Evolutionary conservation across 164 flowering plant genomes (phyloP), one percentile per base, ranked within the genome.

Genomic region (Kingdonia uniflora): DNA sequence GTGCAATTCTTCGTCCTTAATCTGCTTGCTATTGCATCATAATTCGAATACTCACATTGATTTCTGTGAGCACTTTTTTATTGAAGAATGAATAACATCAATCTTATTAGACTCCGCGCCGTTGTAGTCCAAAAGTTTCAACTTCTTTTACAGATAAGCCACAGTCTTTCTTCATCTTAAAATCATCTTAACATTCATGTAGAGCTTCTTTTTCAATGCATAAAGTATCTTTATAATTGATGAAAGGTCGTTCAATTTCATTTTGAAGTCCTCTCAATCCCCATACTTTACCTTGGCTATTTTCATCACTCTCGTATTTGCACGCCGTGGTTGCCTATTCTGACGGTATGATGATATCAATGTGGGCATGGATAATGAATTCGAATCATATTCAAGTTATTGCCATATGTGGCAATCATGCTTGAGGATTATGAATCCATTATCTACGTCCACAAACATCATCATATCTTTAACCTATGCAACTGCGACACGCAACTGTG

Each of bases 141-240:
- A 75, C 63, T 57, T 74, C 79, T 76, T 65, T 89, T 92, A 70
- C 86, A 94, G 7, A 68, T 58, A 26, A 81, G 53, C 47, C 99
- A 80, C 24, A 87, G 78, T 65, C 65, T 81, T 62, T 94, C 97
- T 74, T 94, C 97, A 67, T 78, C 96, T 97, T 94, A 67, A 71
- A 68, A 66, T 54, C 57, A 63, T 97, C 97, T 89, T 94, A 46
- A 94, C 90, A 76, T 94, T 95, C 68, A 81, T 81, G 52, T 76
- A 85, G 19, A 94, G 72, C 66, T 89, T 94, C 69, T 82, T 82
- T 69, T 94, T 97, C 96, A 96, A 94, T 16, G 64, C 82, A 69
- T 80, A 85, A 0, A 94, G 74, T 72, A 79, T 74, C 45, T 89
- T 92, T 71, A 94, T 51, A 33, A 82, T 85, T 22, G 77, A 70